Evolutionary conservation across 352 stramenopile genomes (phyloP).

Genomic region (Blastocystis sp.): DNA sequence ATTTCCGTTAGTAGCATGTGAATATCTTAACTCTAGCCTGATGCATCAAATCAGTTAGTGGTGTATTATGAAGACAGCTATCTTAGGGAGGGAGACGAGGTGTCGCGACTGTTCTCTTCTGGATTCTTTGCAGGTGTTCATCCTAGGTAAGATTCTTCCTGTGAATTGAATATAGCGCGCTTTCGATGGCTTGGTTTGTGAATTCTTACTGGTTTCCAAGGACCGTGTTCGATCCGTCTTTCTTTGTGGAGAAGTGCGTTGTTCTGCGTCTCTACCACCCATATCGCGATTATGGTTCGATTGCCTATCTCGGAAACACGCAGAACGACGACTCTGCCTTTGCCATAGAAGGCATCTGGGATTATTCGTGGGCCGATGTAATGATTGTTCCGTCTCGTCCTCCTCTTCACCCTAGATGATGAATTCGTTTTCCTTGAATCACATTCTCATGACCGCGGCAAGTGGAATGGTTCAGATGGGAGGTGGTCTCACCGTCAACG

Average conservation of each 20-base stretch:
- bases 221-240: background rate
- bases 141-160: background rate
- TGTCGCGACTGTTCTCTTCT: background rate
- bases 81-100: background rate
- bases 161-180: background rate
- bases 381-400: background rate
- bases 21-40: background rate
- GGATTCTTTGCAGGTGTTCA: background rate
- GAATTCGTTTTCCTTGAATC: background rate
- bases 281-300: background rate
- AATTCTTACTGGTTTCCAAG: background rate
- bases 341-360: background rate
- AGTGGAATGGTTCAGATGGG: background rate
- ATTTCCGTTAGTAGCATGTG: no score
- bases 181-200: background rate
- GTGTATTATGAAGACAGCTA: background rate
- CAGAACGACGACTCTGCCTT: background rate
- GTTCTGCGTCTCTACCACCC: background rate
- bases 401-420: background rate
- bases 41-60: background rate
- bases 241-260: background rate
- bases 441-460: background rate
- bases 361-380: constrained; percentile 11
- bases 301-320: background rate
- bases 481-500: background rate